phyloP scores from a whole-genome alignment of 1,284 basidiomycete species.

The Fistulinella staudtii region DNA sequence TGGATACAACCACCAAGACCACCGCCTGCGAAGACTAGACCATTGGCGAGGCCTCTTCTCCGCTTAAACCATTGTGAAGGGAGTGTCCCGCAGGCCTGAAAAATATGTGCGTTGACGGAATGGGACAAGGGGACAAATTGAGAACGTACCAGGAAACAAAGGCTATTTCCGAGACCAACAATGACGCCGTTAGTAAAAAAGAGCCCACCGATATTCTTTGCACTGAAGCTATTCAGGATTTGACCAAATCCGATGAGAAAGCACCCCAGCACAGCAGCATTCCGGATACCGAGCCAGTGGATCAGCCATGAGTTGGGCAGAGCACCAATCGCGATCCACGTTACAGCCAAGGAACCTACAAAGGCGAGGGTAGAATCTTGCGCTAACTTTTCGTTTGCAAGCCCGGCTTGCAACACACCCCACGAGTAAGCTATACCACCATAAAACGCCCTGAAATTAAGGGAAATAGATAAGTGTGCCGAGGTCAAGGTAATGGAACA shows the following conservation, averaged over 20 bases:
- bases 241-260: conserved; percentile 25
- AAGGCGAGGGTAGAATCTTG: conserved; percentile 29
- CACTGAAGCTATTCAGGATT: conserved; percentile 29
- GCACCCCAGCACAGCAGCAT: conserved; percentile 24
- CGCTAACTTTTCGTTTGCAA: conserved; percentile 23
- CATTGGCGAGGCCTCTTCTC: conserved; percentile 33
- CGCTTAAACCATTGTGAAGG: conserved; percentile 35
- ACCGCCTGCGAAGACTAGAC: conserved; percentile 32
- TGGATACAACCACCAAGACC: conserved; percentile 34
- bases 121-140: not conserved
- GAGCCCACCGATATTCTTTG: conserved; percentile 22
- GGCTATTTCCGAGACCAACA: conserved; percentile 18
- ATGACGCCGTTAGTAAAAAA: conserved; percentile 31
- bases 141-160: conserved; percentile 23
- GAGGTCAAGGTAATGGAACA: too few species aligned
- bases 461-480: too few species aligned
- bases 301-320: conserved; percentile 29
- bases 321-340: conserved; percentile 29
- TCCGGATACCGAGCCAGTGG: conserved; percentile 25
- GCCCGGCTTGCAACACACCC: conserved; percentile 30
- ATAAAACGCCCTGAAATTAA: conserved; percentile 20
- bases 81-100: conserved; percentile 27
- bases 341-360: conserved; percentile 31
- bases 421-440: conserved; percentile 29
- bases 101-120: not conserved